These are phyloP conservation scores for Apodospora peruviana DNA, from an alignment of 495 filamentous ascomycete species.

Conservation along the genomic window DNA sequence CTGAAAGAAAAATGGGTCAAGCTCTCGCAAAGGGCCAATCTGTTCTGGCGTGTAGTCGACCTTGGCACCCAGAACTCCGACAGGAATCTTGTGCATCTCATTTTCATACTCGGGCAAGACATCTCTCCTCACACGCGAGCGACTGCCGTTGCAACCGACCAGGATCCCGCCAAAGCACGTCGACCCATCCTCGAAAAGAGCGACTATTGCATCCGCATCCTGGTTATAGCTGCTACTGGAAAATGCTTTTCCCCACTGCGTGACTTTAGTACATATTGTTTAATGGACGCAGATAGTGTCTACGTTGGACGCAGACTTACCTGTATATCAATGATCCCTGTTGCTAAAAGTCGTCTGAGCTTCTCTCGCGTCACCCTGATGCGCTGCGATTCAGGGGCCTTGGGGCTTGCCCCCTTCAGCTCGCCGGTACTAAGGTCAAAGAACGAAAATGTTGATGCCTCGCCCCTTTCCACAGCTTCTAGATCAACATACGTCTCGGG, in stretches of 20 bases:
- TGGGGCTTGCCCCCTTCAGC: slow-evolving; percentile 30
- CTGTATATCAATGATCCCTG: slow-evolving; percentile 43
- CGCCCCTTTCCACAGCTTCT: slow-evolving; percentile 15
- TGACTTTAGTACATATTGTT: neutral
- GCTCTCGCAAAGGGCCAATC: slow-evolving; percentile 23
- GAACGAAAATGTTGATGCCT: slow-evolving; percentile 39
- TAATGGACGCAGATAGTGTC: neutral
- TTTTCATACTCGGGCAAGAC: slow-evolving; percentile 18
- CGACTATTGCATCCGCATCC: slow-evolving; percentile 12
- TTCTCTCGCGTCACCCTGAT: slow-evolving; percentile 47
- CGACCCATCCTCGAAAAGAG: slow-evolving; percentile 26
- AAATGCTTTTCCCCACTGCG: slow-evolving; percentile 24
- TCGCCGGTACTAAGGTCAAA: slow-evolving; percentile 49
- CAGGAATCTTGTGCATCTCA: slow-evolving; percentile 18
- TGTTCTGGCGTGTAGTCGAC: slow-evolving; percentile 22
- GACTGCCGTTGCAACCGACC: slow-evolving; percentile 27
- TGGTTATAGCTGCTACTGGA: slow-evolving; percentile 5
- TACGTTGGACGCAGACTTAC: slow-evolving; percentile 9
- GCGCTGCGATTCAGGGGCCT: slow-evolving; percentile 39
- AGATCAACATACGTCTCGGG: slow-evolving; percentile 44
- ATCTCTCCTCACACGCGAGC: slow-evolving; percentile 18
- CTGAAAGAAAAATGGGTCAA: slow-evolving; percentile 59
- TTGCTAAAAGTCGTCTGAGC: slow-evolving; percentile 42
- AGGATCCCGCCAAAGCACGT: slow-evolving; percentile 18
- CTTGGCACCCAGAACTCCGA: slow-evolving; percentile 25